These are phyloP conservation scores for Pichia ethanolica DNA, from an alignment of 805 yeast genomes.

Conservation along the genomic window DNA sequence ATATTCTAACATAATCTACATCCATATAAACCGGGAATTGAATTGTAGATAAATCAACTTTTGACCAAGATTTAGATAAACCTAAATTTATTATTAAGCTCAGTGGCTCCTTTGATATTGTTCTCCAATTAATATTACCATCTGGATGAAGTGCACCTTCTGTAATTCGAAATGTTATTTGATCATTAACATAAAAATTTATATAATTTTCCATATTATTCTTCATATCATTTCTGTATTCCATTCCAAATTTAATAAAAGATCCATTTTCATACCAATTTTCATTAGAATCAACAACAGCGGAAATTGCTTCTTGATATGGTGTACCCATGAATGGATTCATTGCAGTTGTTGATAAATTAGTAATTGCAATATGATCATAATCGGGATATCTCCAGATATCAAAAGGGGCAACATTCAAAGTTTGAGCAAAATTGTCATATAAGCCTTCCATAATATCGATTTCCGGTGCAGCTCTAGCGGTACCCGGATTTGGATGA, in stretches of 20 bases:
- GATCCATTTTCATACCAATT: constrained; percentile 63
- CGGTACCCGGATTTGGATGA: constrained; percentile 82
- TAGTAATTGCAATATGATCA: constrained; percentile 65
- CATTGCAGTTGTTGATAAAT: constrained; percentile 64
- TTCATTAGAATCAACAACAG: constrained; percentile 65
- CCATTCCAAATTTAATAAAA: constrained; percentile 72
- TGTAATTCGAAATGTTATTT: constrained; percentile 66
- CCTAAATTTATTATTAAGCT: constrained; percentile 81
- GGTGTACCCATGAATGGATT: constrained; percentile 91
- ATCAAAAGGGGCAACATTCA: constrained; percentile 92
- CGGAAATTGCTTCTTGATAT: constrained; percentile 87
- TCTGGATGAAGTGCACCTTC: constrained; percentile 77
- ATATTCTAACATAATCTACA: constrained; percentile 83
- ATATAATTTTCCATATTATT: constrained; percentile 62
- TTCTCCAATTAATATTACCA: constrained; percentile 83
- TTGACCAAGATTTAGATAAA: constrained; percentile 86
- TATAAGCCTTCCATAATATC: constrained; percentile 85
- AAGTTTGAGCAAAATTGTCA: constrained; percentile 65
- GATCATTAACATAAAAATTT: constrained; percentile 73
- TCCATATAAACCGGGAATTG: constrained; percentile 71
- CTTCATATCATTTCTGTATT: constrained; percentile 56
- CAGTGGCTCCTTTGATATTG: constrained; percentile 88
- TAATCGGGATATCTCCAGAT: constrained; percentile 93
- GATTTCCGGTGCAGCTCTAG: constrained; percentile 95
- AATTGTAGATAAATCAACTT: constrained; percentile 80